Percentiles rank a stretch among this genome's conserved stretches.
These are phyloP conservation scores for Hymenotorrendiella dingleyae DNA, from an alignment of 2,329 filamentous ascomycete genomes.

Conservation along the genomic window DNA sequence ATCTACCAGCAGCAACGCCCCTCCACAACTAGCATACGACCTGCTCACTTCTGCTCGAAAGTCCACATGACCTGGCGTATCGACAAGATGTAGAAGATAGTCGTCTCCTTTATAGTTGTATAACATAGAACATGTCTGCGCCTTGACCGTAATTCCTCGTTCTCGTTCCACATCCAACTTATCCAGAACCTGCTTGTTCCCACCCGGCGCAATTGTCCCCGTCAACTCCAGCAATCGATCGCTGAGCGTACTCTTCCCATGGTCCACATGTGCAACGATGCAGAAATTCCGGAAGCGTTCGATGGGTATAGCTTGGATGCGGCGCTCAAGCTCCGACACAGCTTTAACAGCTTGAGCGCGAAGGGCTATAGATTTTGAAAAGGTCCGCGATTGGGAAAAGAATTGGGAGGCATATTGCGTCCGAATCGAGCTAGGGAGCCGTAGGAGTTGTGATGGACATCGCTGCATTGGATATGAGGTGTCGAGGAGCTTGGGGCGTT, in stretches of 20 bases:
- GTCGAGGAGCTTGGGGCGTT: not conserved
- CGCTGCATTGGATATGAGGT: constrained; percentile 28
- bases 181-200: constrained; percentile 93
- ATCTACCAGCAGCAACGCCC: constrained; percentile 87
- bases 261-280: constrained; percentile 97
- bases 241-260: constrained; percentile 94
- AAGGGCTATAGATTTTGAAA: constrained; percentile 26
- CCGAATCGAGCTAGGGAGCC: constrained; percentile 30
- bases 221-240: constrained; percentile 91
- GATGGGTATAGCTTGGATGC: constrained; percentile 70
- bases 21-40: constrained; percentile 93
- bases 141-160: constrained; percentile 96
- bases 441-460: constrained; percentile 30
- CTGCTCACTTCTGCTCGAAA: constrained; percentile 94
- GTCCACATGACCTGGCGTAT: constrained; percentile 96
- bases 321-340: constrained; percentile 43
- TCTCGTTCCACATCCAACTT: constrained; percentile 96
- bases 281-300: constrained; percentile 90
- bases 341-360: constrained; percentile 28
- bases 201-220: constrained; percentile 79
- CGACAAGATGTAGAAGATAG: constrained; percentile 90
- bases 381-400: constrained; percentile 16
- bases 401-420: constrained; percentile 27
- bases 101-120: constrained; percentile 82
- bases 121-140: constrained; percentile 97